Conservation (phyloP, 1,139 yeast species). For the Lodderomyces metapsilosis region DNA sequence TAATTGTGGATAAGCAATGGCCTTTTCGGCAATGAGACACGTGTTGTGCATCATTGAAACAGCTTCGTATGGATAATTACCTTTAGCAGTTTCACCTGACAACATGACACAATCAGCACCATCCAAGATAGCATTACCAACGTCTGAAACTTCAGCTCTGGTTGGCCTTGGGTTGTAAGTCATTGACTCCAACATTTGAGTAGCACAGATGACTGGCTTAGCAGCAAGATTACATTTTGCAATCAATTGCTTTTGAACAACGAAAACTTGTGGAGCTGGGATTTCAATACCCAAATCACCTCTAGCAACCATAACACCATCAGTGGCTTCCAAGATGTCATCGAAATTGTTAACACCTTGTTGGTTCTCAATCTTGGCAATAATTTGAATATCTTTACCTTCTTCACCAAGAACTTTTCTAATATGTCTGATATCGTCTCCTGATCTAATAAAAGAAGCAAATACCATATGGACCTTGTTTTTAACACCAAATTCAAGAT, state of each 20-base stretch:
- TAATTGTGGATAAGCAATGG: conserved; percentile 84
- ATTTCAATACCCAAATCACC: conserved; percentile 99
- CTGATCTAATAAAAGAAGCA: conserved; percentile 97
- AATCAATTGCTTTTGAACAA: conserved; percentile 97
- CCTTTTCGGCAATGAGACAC: conserved; percentile 93
- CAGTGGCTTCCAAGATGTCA: conserved; percentile 89
- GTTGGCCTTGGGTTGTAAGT: conserved; percentile 99
- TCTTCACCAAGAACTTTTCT: conserved; percentile 95
- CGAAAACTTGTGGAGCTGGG: conserved; percentile 98
- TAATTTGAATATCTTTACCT: conserved; percentile 93
- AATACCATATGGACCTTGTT: conserved; percentile 97
- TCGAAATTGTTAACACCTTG: conserved; percentile 99
- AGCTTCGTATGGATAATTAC: conserved; percentile 96
- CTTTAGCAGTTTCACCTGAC: conserved; percentile 99
- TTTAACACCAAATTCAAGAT: conserved; percentile 91
- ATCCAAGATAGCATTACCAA: conserved; percentile 97
- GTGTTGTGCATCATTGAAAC: conserved; percentile 99
- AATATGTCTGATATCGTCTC: conserved; percentile 83
- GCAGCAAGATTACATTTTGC: conserved; percentile 99
- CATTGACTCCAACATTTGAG: conserved; percentile 99
- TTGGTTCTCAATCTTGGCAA: conserved; percentile 97
- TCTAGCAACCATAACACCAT: conserved; percentile 99
- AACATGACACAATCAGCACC: conserved; percentile 99
- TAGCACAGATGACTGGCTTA: conserved; percentile 99
- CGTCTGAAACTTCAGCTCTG: conserved; percentile 99